Base-by-base conservation (phyloP, 1,139 yeast species). In the Eremothecium gossypii region DNA sequence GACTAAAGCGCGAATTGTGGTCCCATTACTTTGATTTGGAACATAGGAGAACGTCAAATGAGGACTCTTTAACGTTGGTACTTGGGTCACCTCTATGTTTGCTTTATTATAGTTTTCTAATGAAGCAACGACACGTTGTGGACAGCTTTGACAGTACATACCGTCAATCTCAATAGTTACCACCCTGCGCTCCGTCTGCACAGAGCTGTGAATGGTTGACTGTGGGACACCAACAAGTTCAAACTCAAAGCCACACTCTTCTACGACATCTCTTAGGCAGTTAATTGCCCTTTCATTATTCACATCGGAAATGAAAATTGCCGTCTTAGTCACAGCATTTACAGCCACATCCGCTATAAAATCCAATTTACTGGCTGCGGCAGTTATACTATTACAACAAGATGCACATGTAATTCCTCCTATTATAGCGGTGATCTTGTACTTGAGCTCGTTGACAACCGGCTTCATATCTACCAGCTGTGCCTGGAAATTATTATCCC, bases 331-430 rank as follows among this genome's bases (percentile, higher is more conserved):
- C 12, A 83, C 73, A 1, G 74, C 67, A 48, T 76, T 77, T 31
- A 83, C 68, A 8, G 74, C 74, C 30, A 69, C 66, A 27, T 74
- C 77, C 11, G 70, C 60, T 2, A 82, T 71, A 57, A 74, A 78
- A 0, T 77, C 74, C 31, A 79, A 60, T 6, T 68, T 72, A 5
- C 66, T 55, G 1, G 76, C 73, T 0, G 78, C 74, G 13, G 68
- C 61, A 8, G 65, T 61, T 28, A 83, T 76, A 0, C 86, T 66
- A 39, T 69, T 69, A 1, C 77, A 76, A 58, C 93, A 83, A 0
- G 86, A 76, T 5, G 83, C 77, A 63, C 91, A 83, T 0, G 87
- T 77, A 61, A 83, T 81, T 4, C 91, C 91, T 3, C 81, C 83
- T 40, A 83, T 74, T 0, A 76, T 63, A 1, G 85, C 86, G 7